Evolutionary conservation across 2,329 filamentous ascomycete genomes (phyloP).

Genomic region (Zasmidium cellare): DNA sequence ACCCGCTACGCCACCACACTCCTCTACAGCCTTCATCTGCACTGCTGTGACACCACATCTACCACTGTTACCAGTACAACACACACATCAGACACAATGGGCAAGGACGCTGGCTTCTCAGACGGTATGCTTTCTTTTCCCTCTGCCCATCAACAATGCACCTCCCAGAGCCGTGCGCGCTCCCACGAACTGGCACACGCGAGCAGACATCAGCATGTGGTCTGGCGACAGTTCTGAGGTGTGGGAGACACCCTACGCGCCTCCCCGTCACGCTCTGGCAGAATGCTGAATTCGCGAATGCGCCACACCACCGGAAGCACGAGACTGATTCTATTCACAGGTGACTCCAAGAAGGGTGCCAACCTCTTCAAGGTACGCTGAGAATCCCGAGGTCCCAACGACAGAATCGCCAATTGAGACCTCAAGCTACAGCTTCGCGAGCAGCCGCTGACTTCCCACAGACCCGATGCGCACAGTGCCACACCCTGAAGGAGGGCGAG

Average conservation of each 20-base stretch:
- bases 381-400: neutral
- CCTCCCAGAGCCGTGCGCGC: neutral
- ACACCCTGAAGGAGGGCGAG: slow-evolving; percentile 87
- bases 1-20: neutral
- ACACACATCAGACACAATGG: slow-evolving; percentile 34
- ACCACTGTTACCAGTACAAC: neutral
- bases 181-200: neutral
- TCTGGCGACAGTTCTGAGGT: neutral
- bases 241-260: neutral
- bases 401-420: neutral
- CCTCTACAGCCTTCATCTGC: neutral
- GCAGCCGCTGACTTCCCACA: slow-evolving; percentile 28
- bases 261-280: neutral
- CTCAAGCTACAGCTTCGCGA: neutral
- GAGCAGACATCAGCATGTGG: neutral
- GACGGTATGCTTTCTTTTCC: slow-evolving; percentile 33
- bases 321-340: slow-evolving; percentile 48
- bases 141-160: neutral
- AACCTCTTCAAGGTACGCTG: slow-evolving; percentile 81
- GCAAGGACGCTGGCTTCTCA: slow-evolving; percentile 39
- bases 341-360: slow-evolving; percentile 90
- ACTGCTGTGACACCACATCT: neutral
- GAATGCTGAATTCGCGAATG: neutral
- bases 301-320: neutral
- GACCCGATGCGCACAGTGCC: slow-evolving; percentile 97